These are phyloP conservation scores for Cocos nucifera DNA, from an alignment of 176 grass and related monocot genomes.

Conservation along the genomic window DNA sequence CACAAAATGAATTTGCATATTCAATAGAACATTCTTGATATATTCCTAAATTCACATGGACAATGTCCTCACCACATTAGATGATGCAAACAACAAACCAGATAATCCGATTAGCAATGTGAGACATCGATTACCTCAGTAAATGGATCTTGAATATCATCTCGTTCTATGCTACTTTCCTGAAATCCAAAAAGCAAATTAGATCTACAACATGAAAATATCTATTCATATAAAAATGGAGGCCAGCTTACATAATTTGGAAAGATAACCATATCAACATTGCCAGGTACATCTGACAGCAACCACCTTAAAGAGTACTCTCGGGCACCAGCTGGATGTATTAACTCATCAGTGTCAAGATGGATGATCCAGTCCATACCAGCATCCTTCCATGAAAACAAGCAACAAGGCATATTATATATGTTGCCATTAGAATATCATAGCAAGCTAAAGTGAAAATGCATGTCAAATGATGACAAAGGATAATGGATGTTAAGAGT, in stretches of 20 bases:
- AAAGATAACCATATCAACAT: slow-evolving; percentile 99
- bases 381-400: slow-evolving; percentile 40
- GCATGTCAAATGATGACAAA: too few relatives aligned
- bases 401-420: background rate
- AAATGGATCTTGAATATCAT: slow-evolving; percentile 95
- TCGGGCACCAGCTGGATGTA: slow-evolving; percentile 81
- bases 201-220: slow-evolving; percentile 26
- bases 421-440: background rate
- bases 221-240: slow-evolving; percentile 16
- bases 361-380: slow-evolving; percentile 98
- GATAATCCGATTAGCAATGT: too few relatives aligned
- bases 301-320: slow-evolving; percentile 83
- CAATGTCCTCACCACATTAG: too few relatives aligned
- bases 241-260: slow-evolving; percentile 86
- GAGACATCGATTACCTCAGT: slow-evolving; percentile 53
- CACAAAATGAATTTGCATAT: too few relatives aligned
- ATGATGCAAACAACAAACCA: too few relatives aligned
- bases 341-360: slow-evolving; percentile 93
- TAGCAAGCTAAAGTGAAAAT: background rate
- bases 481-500: too few relatives aligned
- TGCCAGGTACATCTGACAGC: slow-evolving; percentile 90
- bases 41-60: too few relatives aligned
- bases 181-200: slow-evolving; percentile 19
- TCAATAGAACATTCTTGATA: too few relatives aligned
- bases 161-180: slow-evolving; percentile 94